A percentile compares a stretch with the other conserved stretches of the same genome.
These are phyloP conservation scores for Meyerozyma elateridarum DNA, from an alignment of 1,139 yeast genomes.

Conservation along the genomic window DNA sequence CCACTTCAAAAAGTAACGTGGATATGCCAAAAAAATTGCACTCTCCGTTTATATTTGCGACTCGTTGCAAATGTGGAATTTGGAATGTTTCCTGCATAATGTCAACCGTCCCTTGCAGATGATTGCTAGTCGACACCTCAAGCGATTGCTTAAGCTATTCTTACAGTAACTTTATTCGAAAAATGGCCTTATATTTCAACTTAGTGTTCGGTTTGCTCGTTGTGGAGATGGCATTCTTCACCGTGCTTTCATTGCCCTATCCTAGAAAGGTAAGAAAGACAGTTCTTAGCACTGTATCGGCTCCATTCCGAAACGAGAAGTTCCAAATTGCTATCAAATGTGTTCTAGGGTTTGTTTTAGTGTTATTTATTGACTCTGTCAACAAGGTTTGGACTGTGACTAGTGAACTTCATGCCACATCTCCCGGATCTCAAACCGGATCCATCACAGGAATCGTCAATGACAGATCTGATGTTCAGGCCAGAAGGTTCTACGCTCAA, in stretches of 20 bases:
- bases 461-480: slow-evolving; percentile 77
- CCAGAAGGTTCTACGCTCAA: slow-evolving; percentile 92
- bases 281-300: slow-evolving; percentile 56
- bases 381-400: slow-evolving; percentile 76
- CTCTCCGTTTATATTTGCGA: no score
- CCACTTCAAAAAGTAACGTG: no score
- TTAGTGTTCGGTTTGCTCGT: slow-evolving; percentile 72
- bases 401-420: slow-evolving; percentile 45
- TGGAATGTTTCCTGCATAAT: not conserved
- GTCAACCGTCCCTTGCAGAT: not conserved
- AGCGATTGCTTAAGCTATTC: slow-evolving; percentile 1
- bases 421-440: slow-evolving; percentile 15
- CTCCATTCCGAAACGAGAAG: slow-evolving; percentile 67
- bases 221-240: slow-evolving; percentile 76
- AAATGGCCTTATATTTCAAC: slow-evolving; percentile 71
- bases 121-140: slow-evolving; percentile 2
- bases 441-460: slow-evolving; percentile 25
- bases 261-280: slow-evolving; percentile 73
- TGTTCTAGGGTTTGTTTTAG: slow-evolving; percentile 75
- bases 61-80: no score
- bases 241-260: slow-evolving; percentile 77
- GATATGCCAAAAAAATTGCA: not conserved
- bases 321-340: slow-evolving; percentile 78
- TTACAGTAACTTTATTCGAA: not conserved
- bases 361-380: slow-evolving; percentile 83